These are phyloP conservation scores for Luvunga scandens DNA, from an alignment of 345 rosid genomes.

Conservation along the genomic window DNA sequence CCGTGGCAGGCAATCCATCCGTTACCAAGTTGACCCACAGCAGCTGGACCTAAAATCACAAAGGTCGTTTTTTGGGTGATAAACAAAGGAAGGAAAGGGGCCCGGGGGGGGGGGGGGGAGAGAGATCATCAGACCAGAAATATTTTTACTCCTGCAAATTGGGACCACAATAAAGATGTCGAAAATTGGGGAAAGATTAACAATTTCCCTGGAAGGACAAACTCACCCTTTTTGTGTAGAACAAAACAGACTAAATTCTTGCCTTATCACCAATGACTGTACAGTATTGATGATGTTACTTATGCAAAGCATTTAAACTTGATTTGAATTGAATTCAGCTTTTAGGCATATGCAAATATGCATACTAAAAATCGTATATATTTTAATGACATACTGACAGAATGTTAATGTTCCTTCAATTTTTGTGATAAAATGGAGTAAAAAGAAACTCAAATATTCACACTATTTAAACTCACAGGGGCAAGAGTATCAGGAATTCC, in stretches of 20 bases:
- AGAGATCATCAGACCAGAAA: neutral
- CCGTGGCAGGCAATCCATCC: slow-evolving; percentile 99
- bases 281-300: neutral
- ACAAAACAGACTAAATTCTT: neutral
- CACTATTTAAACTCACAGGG: slow-evolving; percentile 67
- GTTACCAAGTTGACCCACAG: slow-evolving; percentile 99
- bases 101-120: too few species aligned
- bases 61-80: neutral
- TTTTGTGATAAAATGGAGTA: neutral
- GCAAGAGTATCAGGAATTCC: slow-evolving; percentile 99
- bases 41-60: slow-evolving; percentile 74
- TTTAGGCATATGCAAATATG: neutral
- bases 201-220: neutral
- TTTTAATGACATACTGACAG: neutral
- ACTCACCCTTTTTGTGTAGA: neutral
- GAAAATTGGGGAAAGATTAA: slow-evolving; percentile 2
- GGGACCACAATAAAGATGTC: neutral
- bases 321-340: neutral
- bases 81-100: too few species aligned
- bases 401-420: neutral
- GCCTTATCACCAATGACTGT: neutral
- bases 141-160: slow-evolving; percentile 1
- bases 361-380: neutral
- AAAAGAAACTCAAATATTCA: slow-evolving; percentile 6
- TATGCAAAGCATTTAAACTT: neutral